Evolutionary conservation across 495 filamentous ascomycete genomes (phyloP).

Genomic region (Friedmanniomyces simplex): DNA sequence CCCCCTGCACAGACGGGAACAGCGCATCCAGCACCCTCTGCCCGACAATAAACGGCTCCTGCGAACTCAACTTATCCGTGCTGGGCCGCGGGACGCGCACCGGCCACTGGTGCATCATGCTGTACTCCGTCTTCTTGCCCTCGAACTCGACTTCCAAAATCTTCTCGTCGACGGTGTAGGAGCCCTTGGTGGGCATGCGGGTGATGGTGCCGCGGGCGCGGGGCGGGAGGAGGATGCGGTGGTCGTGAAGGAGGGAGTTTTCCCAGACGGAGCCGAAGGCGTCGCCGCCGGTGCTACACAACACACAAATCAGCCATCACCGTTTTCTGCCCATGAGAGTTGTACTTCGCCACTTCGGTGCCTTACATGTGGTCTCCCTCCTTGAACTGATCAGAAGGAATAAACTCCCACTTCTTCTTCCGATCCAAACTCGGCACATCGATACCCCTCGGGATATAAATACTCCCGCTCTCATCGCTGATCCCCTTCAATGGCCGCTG

Average conservation of each 20-base stretch:
- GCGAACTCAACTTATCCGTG: conserved; percentile 77
- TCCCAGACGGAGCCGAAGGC: conserved; percentile 90
- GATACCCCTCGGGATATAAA: conserved; percentile 96
- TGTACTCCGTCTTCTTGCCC: conserved; percentile 80
- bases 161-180: conserved; percentile 89
- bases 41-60: conserved; percentile 86
- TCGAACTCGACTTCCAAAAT: conserved; percentile 95
- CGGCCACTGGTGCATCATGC: conserved; percentile 99
- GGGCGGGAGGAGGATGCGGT: conserved; percentile 92
- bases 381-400: conserved; percentile 60
- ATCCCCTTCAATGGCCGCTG: conserved; percentile 88
- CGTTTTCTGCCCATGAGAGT: too few relatives aligned
- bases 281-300: conserved; percentile 63
- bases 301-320: too few relatives aligned
- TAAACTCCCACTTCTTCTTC: conserved; percentile 90
- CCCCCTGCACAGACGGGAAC: conserved; percentile 95
- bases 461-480: conserved; percentile 50
- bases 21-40: conserved; percentile 94
- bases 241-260: conserved; percentile 88
- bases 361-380: conserved; percentile 76
- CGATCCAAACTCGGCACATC: conserved; percentile 78
- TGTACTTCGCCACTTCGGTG: too few relatives aligned
- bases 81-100: conserved; percentile 89
- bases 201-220: conserved; percentile 87
- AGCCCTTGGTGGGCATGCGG: conserved; percentile 73